phyloP scores from a whole-genome alignment of 2,329 filamentous ascomycete genomes.

The Emmonsiellopsis sp. region DNA sequence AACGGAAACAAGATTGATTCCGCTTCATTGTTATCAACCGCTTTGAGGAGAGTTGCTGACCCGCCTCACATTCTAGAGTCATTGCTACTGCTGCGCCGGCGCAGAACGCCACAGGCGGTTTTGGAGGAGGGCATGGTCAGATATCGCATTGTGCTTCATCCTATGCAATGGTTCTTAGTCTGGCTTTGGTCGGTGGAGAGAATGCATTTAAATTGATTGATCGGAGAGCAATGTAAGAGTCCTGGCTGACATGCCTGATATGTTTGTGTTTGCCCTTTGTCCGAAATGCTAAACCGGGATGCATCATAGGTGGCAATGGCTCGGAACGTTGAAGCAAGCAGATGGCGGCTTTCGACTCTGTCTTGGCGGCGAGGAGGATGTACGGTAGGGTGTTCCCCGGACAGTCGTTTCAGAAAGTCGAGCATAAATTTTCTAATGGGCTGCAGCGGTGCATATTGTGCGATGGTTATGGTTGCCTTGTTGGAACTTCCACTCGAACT shows the following conservation, averaged over 20 bases:
- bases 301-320: conserved; percentile 62
- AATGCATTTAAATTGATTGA: conserved; percentile 68
- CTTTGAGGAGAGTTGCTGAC: conserved; percentile 7
- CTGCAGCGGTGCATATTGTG: conserved; percentile 78
- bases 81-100: conserved; percentile 66
- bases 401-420: background rate
- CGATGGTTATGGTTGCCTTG: conserved; percentile 71
- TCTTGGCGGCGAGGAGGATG: conserved; percentile 80
- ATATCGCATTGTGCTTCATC: conserved; percentile 78
- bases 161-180: conserved; percentile 71
- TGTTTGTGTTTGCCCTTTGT: background rate
- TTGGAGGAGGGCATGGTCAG: conserved; percentile 90
- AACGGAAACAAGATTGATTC: background rate
- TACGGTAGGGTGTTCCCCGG: conserved; percentile 50
- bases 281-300: background rate
- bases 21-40: background rate
- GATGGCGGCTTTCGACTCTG: conserved; percentile 87
- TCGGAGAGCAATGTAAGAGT: conserved; percentile 58
- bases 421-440: conserved; percentile 5
- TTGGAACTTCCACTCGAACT: conserved; percentile 75
- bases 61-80: conserved; percentile 36
- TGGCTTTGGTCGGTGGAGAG: conserved; percentile 68
- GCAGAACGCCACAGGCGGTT: conserved; percentile 76
- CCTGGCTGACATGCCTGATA: background rate
- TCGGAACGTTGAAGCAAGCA: conserved; percentile 74